Percentiles rank a stretch among this genome's conserved stretches.
Conservation (phyloP, 352 stramenopile species). For the Phytophthora sp. region DNA sequence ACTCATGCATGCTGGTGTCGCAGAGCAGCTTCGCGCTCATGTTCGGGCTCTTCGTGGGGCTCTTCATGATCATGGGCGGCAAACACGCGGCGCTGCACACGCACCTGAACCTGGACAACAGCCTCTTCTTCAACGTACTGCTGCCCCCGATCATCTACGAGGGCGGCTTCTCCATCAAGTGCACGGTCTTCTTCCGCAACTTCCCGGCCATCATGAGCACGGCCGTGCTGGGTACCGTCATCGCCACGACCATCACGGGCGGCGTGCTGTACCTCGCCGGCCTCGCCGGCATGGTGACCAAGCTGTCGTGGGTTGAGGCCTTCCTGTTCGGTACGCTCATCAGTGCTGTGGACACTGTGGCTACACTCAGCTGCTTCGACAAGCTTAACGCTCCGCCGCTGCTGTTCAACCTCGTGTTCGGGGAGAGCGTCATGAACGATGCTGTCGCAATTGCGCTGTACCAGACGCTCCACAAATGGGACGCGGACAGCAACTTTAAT, state of each 20-base stretch:
- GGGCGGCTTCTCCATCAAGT: conserved; percentile 87
- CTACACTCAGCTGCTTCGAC: conserved; percentile 93
- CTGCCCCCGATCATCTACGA: conserved; percentile 90
- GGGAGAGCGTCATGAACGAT: conserved; percentile 95
- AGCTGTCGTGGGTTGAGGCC: conserved; percentile 90
- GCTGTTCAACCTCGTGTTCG: conserved; percentile 96
- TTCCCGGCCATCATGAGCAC: conserved; percentile 89
- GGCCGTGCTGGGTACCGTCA: conserved; percentile 77
- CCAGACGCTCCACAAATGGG: conserved; percentile 91
- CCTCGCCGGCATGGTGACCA: conserved; percentile 63
- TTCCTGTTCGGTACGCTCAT: conserved; percentile 94
- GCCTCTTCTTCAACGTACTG: conserved; percentile 88
- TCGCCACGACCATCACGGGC: conserved; percentile 80
- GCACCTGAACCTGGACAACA: conserved; percentile 88
- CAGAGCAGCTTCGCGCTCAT: conserved; percentile 87
- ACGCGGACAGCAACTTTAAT: conserved; percentile 71
- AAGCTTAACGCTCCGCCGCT: conserved; percentile 86
- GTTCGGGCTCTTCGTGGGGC: conserved; percentile 75
- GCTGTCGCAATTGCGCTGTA: conserved; percentile 94
- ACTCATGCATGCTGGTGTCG: conserved; percentile 86
- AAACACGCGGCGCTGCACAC: conserved; percentile 70
- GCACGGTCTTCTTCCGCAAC: conserved; percentile 85
- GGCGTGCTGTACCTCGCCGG: conserved; percentile 73
- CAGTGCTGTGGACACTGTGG: conserved; percentile 94
- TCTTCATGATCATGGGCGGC: conserved; percentile 72